Percentiles rank a stretch among this genome's conserved stretches.
Conservation (phyloP, 805 yeast species). For the Metschnikowia chrysomelidarum region DNA sequence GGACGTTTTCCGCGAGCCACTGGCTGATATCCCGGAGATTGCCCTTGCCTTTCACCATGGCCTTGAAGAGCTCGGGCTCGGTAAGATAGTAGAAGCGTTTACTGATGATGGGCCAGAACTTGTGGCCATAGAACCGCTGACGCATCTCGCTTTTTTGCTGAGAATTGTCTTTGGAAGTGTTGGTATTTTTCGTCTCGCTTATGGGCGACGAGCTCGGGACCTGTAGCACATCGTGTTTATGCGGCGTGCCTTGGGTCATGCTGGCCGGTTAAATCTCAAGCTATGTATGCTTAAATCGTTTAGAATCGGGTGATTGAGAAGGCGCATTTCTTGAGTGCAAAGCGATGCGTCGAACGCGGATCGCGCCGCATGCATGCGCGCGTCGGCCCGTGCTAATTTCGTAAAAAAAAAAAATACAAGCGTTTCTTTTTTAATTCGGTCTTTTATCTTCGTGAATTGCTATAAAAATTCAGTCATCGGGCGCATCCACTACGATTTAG, state of each 20-base stretch:
- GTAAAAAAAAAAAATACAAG: too few species aligned
- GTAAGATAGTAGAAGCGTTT: constrained; percentile 36
- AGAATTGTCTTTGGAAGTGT: constrained; percentile 14
- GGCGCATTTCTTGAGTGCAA: too few species aligned
- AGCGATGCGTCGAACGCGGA: too few species aligned
- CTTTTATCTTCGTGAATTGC: too few species aligned
- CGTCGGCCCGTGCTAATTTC: too few species aligned
- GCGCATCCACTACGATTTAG: too few species aligned
- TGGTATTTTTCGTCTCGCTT: constrained; percentile 4
- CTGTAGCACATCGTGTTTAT: constrained; percentile 25
- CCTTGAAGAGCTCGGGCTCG: constrained; percentile 42
- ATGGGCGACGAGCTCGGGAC: constrained; percentile 45
- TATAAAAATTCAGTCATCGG: too few species aligned
- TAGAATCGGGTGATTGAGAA: neutral
- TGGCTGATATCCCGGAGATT: constrained; percentile 39
- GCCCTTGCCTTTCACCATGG: constrained; percentile 43
- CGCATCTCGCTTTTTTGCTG: constrained; percentile 22
- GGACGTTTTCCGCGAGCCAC: constrained; percentile 35
- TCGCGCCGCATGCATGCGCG: too few species aligned
- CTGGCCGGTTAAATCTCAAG: neutral
- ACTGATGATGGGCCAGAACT: constrained; percentile 37
- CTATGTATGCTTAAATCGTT: neutral
- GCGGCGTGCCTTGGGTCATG: constrained; percentile 17
- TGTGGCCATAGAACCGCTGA: constrained; percentile 34
- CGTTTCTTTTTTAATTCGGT: too few species aligned